Conservation (phyloP, 1,284 basidiomycete genomes). For the Microstroma glucosiphilum region DNA sequence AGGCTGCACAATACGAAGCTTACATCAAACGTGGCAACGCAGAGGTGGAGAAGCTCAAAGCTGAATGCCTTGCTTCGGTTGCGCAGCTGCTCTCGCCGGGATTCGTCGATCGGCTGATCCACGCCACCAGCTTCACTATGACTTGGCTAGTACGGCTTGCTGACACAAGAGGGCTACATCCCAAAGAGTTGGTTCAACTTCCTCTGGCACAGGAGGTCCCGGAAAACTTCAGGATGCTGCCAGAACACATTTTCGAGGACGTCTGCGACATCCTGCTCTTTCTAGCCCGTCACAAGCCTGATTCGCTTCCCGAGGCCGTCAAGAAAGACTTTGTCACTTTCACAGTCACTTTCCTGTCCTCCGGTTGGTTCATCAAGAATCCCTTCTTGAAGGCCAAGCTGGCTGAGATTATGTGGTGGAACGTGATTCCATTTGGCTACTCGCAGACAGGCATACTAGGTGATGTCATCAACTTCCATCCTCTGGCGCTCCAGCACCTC, state of each 20-base stretch:
- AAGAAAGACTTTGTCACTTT: conserved; percentile 82
- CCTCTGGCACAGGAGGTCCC: conserved; percentile 82
- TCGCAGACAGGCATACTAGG: conserved; percentile 73
- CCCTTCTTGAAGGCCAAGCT: conserved; percentile 98
- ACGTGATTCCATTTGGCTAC: conserved; percentile 69
- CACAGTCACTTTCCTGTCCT: conserved; percentile 82
- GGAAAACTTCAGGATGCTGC: conserved; percentile 75
- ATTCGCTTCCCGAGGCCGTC: conserved; percentile 68
- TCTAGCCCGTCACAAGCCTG: conserved; percentile 66
- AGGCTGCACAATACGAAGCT: conserved; percentile 45
- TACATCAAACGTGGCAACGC: conserved; percentile 44
- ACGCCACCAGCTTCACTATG: conserved; percentile 81
- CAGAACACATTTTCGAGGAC: conserved; percentile 92
- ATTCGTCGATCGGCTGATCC: conserved; percentile 70
- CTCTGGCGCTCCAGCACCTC: conserved; percentile 75
- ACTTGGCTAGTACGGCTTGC: conserved; percentile 89
- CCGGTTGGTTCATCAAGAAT: conserved; percentile 96
- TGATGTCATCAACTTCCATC: conserved; percentile 73
- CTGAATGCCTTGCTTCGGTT: conserved; percentile 67
- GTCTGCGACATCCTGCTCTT: conserved; percentile 78
- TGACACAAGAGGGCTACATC: conserved; percentile 77
- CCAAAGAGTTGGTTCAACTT: conserved; percentile 50
- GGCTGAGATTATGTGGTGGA: conserved; percentile 79
- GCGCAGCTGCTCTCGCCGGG: conserved; percentile 82
- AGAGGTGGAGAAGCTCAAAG: conserved; percentile 47